Conservation (phyloP, 2,329 filamentous ascomycete genomes). For the Xylariaceae sp. region DNA sequence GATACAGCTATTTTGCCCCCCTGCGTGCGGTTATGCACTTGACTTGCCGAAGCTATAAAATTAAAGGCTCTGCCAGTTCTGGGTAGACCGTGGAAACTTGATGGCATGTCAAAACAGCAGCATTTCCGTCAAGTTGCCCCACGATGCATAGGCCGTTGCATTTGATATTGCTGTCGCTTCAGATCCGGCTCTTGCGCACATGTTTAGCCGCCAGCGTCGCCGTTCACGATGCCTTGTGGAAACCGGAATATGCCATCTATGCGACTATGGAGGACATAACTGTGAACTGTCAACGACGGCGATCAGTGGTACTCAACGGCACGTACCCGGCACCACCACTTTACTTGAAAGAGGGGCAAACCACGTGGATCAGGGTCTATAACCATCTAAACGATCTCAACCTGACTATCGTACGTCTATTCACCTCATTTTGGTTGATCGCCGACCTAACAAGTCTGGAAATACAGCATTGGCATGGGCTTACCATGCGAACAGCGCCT, state of each 20-base stretch:
- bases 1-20: not conserved
- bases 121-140: conserved; percentile 12
- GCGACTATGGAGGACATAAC: conserved; percentile 36
- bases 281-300: conserved; percentile 44
- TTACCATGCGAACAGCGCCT: conserved; percentile 54
- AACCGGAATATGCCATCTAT: conserved; percentile 32
- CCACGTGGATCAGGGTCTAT: conserved; percentile 55
- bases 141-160: conserved; percentile 26
- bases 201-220: conserved; percentile 22
- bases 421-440: not conserved
- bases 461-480: conserved; percentile 62
- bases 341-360: conserved; percentile 44
- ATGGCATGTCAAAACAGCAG: conserved; percentile 9
- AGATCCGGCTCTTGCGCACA: conserved; percentile 23
- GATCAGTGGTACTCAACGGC: conserved; percentile 50
- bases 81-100: not conserved
- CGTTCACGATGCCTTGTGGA: conserved; percentile 29
- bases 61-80: not conserved
- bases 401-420: conserved; percentile 46
- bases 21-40: not conserved
- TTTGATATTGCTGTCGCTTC: conserved; percentile 22
- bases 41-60: conserved; percentile 10
- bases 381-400: conserved; percentile 52
- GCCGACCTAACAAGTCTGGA: conserved; percentile 12
- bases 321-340: conserved; percentile 49